phyloP scores from a whole-genome alignment of 2,329 filamentous ascomycete species.

The Davidsoniella australis region DNA sequence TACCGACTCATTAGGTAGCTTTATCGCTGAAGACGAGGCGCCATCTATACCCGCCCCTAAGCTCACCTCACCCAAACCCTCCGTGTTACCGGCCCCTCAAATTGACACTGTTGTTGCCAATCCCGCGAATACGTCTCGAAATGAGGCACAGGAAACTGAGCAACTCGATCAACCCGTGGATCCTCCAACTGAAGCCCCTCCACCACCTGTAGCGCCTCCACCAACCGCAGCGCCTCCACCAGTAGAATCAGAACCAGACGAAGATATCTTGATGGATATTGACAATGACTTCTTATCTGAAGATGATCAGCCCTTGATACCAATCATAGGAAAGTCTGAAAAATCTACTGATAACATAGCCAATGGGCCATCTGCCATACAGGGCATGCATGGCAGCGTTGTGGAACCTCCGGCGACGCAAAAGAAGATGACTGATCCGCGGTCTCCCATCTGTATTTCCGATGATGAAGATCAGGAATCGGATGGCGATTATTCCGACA shows the following conservation, averaged over 20 bases:
- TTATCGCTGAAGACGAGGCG: constrained; percentile 28
- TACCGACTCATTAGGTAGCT: constrained; percentile 30
- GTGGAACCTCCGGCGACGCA: background rate
- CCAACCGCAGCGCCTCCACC: background rate
- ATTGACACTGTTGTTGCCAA: too few species aligned
- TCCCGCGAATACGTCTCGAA: too few species aligned
- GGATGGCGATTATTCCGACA: constrained; percentile 14
- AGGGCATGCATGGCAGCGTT: background rate
- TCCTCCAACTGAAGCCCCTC: too few species aligned
- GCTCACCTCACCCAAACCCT: background rate
- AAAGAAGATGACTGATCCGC: background rate
- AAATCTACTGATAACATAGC: background rate
- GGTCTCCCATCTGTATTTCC: constrained; percentile 15
- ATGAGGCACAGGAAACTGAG: too few species aligned
- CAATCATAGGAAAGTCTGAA: background rate
- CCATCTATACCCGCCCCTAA: too few species aligned
- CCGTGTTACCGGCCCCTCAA: background rate
- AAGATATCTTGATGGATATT: too few species aligned
- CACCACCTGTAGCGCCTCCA: background rate
- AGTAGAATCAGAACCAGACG: background rate
- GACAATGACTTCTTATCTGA: too few species aligned
- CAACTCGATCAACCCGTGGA: too few species aligned
- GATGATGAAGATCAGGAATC: constrained; percentile 14
- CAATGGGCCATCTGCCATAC: constrained; percentile 7
- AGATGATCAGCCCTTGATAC: too few species aligned